Evolutionary conservation across 2,329 filamentous ascomycete genomes (phyloP).

Genomic region (Fusarium miscanthi): DNA sequence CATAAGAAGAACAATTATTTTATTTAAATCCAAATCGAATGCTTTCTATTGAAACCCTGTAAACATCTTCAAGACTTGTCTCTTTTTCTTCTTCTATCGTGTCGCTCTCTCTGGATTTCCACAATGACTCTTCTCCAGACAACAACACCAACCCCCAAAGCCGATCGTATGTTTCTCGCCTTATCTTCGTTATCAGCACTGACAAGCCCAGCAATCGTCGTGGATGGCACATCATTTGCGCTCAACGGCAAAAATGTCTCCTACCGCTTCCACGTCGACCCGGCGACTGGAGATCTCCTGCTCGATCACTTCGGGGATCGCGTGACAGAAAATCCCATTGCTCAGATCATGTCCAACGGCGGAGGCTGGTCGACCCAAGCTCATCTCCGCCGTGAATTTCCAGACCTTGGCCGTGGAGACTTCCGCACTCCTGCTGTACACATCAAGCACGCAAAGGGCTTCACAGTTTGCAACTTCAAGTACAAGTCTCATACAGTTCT

Average conservation of each 20-base stretch:
- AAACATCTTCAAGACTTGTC: background rate
- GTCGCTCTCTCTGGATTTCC: fast-evolving
- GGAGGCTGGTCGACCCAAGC: slow-evolving; percentile 66
- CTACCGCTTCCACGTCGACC: slow-evolving; percentile 72
- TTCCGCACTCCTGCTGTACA: slow-evolving; percentile 70
- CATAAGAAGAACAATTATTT: background rate
- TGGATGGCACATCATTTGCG: slow-evolving; percentile 66
- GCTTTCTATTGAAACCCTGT: background rate
- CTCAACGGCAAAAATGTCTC: slow-evolving; percentile 67
- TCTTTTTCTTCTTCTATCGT: background rate
- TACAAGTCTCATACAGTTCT: slow-evolving; percentile 68
- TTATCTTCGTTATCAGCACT: background rate
- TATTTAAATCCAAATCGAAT: slow-evolving; percentile 1
- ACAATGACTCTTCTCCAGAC: slow-evolving; percentile 18
- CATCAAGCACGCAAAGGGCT: slow-evolving; percentile 67
- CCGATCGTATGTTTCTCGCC: slow-evolving; percentile 5
- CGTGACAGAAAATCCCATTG: slow-evolving; percentile 61
- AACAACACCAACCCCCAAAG: background rate
- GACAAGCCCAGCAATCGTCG: slow-evolving; percentile 58
- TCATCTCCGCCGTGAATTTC: slow-evolving; percentile 69
- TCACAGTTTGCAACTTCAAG: slow-evolving; percentile 67
- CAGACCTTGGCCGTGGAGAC: slow-evolving; percentile 72
- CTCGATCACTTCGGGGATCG: slow-evolving; percentile 71
- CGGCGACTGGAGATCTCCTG: slow-evolving; percentile 64
- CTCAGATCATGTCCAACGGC: slow-evolving; percentile 49